Evolutionary conservation across 768 basidiomycete genomes (phyloP).

Genomic region (Gautieria morchelliformis): DNA sequence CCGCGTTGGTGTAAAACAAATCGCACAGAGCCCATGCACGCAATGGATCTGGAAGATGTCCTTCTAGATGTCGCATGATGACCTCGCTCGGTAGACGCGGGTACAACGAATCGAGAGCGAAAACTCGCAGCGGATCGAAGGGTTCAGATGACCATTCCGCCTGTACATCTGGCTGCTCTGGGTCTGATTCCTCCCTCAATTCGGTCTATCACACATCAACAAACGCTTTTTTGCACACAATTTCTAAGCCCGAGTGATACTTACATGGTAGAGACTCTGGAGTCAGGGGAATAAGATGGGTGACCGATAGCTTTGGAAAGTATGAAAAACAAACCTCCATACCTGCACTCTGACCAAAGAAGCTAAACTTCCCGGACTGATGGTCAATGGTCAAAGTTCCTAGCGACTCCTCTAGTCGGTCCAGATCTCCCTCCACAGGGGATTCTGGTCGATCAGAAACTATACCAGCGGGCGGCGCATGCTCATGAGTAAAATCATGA

Average conservation of each 20-base stretch:
- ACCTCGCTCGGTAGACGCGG: not conserved
- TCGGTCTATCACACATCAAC: not conserved
- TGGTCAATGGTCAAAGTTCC: slow-evolving; percentile 3
- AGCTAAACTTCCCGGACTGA: not conserved
- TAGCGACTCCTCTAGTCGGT: not conserved
- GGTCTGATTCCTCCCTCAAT: not conserved
- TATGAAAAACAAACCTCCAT: not conserved
- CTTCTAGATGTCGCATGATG: not conserved
- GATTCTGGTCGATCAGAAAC: not conserved
- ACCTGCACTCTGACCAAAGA: slow-evolving; percentile 4
- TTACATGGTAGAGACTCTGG: slow-evolving; percentile 2
- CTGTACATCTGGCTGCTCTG: not conserved
- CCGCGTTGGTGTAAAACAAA: slow-evolving; percentile 33
- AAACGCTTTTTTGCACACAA: no score
- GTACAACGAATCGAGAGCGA: not conserved
- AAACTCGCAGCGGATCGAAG: not conserved
- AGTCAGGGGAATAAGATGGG: not conserved
- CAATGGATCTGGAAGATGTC: not conserved
- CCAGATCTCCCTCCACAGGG: not conserved
- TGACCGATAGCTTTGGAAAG: no score
- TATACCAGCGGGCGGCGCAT: not conserved
- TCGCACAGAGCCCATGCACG: slow-evolving; percentile 30
- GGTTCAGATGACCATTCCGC: not conserved
- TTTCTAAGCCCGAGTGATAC: not conserved
- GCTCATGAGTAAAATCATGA: no score